Conservation (phyloP, 148 eudicot genomes). For the Diospyros kaki region DNA sequence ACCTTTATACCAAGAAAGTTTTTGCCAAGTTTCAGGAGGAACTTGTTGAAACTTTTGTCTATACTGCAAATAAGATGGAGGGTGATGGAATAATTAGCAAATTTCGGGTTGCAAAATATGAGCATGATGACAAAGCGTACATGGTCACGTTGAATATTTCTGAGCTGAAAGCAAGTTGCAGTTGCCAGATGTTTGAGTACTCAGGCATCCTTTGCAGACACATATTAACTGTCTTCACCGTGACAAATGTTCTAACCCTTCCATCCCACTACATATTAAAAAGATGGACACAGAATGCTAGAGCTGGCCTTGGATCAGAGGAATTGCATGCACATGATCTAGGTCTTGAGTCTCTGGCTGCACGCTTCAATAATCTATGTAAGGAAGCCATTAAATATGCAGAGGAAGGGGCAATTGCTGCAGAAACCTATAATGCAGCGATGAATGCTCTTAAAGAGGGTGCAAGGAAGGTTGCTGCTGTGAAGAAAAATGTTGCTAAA, state of each 20-base stretch:
- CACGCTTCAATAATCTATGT: slow-evolving; percentile 26
- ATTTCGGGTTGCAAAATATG: slow-evolving; percentile 36
- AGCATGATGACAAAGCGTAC: slow-evolving; percentile 29
- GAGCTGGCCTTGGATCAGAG: slow-evolving; percentile 10
- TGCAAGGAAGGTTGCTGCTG: slow-evolving; percentile 25
- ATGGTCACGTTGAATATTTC: slow-evolving; percentile 26
- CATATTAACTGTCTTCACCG: slow-evolving; percentile 32
- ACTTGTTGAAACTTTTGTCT: slow-evolving; percentile 33
- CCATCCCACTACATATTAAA: slow-evolving; percentile 30
- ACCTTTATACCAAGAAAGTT: slow-evolving; percentile 27
- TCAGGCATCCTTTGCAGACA: slow-evolving; percentile 30
- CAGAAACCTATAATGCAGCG: slow-evolving; percentile 28
- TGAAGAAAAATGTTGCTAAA: slow-evolving; percentile 29
- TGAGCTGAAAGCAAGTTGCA: slow-evolving; percentile 32
- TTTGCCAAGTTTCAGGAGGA: slow-evolving; percentile 36
- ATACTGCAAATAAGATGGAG: slow-evolving; percentile 32
- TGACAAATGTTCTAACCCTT: slow-evolving; percentile 31
- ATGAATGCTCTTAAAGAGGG: slow-evolving; percentile 25
- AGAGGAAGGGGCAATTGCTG: slow-evolving; percentile 32
- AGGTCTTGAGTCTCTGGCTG: slow-evolving; percentile 22
- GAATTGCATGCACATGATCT: slow-evolving; percentile 13
- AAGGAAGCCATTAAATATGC: slow-evolving; percentile 32
- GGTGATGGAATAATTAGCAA: slow-evolving; percentile 21
- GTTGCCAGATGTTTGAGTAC: slow-evolving; percentile 36
- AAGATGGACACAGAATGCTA: slow-evolving; percentile 34